These are phyloP conservation scores for Lodderomyces theae DNA, from an alignment of 1,139 yeast species.

Conservation along the genomic window DNA sequence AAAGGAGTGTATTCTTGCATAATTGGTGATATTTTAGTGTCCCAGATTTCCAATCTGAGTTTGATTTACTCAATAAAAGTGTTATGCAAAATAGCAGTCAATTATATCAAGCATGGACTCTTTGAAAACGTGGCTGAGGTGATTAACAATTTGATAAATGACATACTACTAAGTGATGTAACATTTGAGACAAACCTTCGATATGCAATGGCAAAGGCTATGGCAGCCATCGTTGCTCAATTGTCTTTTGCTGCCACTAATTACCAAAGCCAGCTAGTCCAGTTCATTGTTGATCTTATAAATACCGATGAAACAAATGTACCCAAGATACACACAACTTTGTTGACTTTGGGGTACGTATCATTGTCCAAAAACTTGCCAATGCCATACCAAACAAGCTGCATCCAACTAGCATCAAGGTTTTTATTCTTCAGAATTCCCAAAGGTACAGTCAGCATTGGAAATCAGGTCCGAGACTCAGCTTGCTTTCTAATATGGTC, in stretches of 20 bases:
- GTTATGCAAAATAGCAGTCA: slow-evolving; percentile 27
- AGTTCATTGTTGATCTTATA: slow-evolving; percentile 17
- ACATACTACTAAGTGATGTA: slow-evolving; percentile 21
- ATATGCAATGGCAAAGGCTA: slow-evolving; percentile 37
- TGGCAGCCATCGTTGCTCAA: slow-evolving; percentile 23
- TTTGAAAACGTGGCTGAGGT: slow-evolving; percentile 22
- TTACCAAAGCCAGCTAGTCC: slow-evolving; percentile 33
- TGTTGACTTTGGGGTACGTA: slow-evolving; percentile 36
- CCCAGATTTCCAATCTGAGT: slow-evolving; percentile 19
- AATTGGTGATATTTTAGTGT: slow-evolving; percentile 8
- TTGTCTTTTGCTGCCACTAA: slow-evolving; percentile 27
- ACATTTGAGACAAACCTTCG: slow-evolving; percentile 33
- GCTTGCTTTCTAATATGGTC: slow-evolving; percentile 68
- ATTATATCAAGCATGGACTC: slow-evolving; percentile 16
- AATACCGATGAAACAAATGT: slow-evolving; percentile 15
- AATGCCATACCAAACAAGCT: slow-evolving; percentile 19
- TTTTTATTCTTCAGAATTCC: slow-evolving; percentile 56
- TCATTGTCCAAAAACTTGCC: slow-evolving; percentile 31
- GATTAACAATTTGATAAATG: slow-evolving; percentile 30
- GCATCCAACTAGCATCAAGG: slow-evolving; percentile 34
- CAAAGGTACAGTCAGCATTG: slow-evolving; percentile 49
- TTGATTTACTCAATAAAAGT: slow-evolving; percentile 34
- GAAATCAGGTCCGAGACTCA: slow-evolving; percentile 76
- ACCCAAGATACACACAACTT: slow-evolving; percentile 33
- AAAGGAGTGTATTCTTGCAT: slow-evolving; percentile 19